Conservation (phyloP, 2,329 filamentous ascomycete species). For the Aspergillus proliferans region DNA sequence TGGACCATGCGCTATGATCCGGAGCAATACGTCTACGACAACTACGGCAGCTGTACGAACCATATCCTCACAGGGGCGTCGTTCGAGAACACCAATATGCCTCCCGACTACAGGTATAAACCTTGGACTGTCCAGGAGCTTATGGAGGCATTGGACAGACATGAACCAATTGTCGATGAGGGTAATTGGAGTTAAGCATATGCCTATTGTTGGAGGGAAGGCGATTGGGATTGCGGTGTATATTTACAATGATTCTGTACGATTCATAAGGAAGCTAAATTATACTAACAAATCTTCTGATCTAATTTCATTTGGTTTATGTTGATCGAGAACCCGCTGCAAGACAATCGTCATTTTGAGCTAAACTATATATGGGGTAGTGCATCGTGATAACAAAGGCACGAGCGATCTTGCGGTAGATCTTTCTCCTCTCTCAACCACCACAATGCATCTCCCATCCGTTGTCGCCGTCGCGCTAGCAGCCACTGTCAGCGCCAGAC, state of each 20-base stretch:
- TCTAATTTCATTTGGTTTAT: no score
- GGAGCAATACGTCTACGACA: constrained; percentile 9
- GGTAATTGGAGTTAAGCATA: constrained; percentile 8
- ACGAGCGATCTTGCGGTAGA: not conserved
- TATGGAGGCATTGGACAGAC: constrained; percentile 33
- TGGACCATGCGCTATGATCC: constrained; percentile 10
- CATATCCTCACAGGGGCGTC: constrained; percentile 25
- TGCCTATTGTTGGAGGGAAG: no score
- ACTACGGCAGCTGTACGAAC: constrained; percentile 2
- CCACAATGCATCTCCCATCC: not conserved
- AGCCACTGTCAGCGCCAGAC: not conserved
- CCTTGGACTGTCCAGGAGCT: constrained; percentile 40
- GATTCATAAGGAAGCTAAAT: no score
- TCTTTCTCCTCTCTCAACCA: not conserved
- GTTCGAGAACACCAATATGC: constrained; percentile 43
- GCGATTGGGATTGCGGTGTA: no score
- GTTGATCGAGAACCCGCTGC: no score
- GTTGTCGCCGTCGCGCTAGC: not conserved
- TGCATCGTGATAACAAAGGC: no score
- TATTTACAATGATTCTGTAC: no score
- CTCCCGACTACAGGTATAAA: constrained; percentile 36
- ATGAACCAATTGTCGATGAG: constrained; percentile 14
- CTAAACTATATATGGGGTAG: no score
- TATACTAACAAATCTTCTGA: no score
- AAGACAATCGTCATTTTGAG: no score